A percentile compares a stretch with the other conserved stretches of the same genome.
Conservation (phyloP, 306 rosid genomes). For the Glycyrrhiza uralensis region DNA sequence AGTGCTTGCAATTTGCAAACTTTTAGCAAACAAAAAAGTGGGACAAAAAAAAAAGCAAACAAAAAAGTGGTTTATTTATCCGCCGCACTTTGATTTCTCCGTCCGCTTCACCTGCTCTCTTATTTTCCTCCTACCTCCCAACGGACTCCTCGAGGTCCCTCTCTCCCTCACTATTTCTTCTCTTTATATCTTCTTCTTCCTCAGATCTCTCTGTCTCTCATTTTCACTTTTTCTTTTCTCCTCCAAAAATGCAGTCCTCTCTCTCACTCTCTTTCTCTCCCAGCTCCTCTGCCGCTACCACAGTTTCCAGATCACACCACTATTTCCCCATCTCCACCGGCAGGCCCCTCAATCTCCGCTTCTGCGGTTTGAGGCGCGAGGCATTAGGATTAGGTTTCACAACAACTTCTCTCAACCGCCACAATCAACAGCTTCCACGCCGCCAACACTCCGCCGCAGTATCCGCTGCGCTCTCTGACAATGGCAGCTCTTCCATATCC, state of each 20-base stretch:
- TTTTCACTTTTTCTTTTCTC: background rate
- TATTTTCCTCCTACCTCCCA: constrained; percentile 28
- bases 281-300: constrained; percentile 34
- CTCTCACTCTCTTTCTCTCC: constrained; percentile 66
- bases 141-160: constrained; percentile 68
- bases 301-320: constrained; percentile 49
- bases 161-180: background rate
- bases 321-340: constrained; percentile 8
- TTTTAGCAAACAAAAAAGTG: too few species aligned
- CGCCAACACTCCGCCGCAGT: constrained; percentile 23
- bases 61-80: constrained; percentile 61
- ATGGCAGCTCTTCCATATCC: constrained; percentile 68
- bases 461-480: constrained; percentile 52
- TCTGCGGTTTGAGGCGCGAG: constrained; percentile 81
- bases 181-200: background rate
- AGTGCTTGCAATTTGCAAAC: too few species aligned
- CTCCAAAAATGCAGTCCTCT: constrained; percentile 72
- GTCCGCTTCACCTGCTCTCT: constrained; percentile 28
- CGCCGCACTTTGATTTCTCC: constrained; percentile 71
- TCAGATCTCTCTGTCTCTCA: constrained; percentile 9
- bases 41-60: too few species aligned
- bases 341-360: constrained; percentile 60
- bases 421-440: constrained; percentile 23
- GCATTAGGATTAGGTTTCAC: constrained; percentile 44
- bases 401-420: constrained; percentile 39